Conservation (phyloP, 371 early-diverging fungal genomes). For the Fennellomyces sp. region DNA sequence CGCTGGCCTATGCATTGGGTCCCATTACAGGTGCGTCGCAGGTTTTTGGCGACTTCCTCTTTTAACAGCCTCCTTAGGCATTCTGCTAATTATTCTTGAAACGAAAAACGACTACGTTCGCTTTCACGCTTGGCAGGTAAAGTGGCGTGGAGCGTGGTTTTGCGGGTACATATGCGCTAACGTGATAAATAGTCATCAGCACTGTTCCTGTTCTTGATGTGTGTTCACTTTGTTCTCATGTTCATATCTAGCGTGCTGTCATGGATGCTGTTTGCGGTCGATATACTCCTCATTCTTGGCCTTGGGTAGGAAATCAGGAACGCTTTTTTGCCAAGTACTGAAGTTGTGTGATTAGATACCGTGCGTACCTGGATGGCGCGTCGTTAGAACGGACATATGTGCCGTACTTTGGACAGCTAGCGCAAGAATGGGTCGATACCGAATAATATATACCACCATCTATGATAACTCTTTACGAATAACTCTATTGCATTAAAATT, state of each 20-base stretch:
- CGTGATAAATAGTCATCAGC: constrained; percentile 42
- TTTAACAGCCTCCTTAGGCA: constrained; percentile 56
- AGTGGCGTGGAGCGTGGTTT: too few relatives aligned
- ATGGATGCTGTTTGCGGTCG: constrained; percentile 60
- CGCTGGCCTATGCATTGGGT: constrained; percentile 71
- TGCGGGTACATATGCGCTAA: too few relatives aligned
- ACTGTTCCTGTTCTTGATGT: constrained; percentile 41
- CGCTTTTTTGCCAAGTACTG: neutral
- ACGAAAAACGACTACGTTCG: constrained; percentile 82
- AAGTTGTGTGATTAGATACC: constrained; percentile 39
- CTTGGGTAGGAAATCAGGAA: constrained; percentile 39
- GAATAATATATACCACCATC: constrained; percentile 50
- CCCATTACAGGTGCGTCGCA: constrained; percentile 66
- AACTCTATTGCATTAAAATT: neutral
- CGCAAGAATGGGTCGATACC: constrained; percentile 64
- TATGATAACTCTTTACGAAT: neutral
- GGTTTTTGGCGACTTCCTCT: neutral
- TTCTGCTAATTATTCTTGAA: constrained; percentile 75
- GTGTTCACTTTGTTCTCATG: constrained; percentile 46
- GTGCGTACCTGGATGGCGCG: constrained; percentile 67
- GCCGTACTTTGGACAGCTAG: constrained; percentile 63
- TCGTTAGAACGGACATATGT: constrained; percentile 62
- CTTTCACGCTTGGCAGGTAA: constrained; percentile 88
- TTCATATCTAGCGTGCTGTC: constrained; percentile 56
- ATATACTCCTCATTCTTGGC: constrained; percentile 45